A percentile compares a stretch with the other conserved stretches of the same genome.
phyloP scores from a whole-genome alignment of 163 green algal species.

The Scenedesmus sp. region DNA sequence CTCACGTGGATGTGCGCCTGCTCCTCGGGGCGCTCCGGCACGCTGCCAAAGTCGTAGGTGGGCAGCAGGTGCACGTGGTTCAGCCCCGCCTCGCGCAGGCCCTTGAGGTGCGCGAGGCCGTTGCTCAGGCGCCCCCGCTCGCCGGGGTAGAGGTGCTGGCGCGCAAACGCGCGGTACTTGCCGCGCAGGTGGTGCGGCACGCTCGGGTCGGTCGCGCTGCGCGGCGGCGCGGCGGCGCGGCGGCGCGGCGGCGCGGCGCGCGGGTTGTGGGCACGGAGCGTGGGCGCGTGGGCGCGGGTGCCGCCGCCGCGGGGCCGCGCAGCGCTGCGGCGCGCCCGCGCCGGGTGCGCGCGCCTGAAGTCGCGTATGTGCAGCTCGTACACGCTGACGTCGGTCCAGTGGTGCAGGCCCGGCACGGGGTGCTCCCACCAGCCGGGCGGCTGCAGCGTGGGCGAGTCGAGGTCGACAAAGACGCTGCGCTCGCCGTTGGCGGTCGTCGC shows the following conservation, averaged over 20 bases:
- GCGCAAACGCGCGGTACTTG: constrained; percentile 85
- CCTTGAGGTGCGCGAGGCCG: constrained; percentile 72
- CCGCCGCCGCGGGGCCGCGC: too few relatives aligned
- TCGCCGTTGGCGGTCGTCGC: constrained; percentile 81
- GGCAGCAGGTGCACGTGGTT: constrained; percentile 92
- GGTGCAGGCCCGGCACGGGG: constrained; percentile 44
- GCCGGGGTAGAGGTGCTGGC: constrained; percentile 40
- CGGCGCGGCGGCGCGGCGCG: neutral
- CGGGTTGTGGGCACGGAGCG: too few relatives aligned
- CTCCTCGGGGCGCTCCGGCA: constrained; percentile 80
- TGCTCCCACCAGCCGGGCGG: constrained; percentile 62
- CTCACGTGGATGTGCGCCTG: constrained; percentile 59
- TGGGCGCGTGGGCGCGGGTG: too few relatives aligned
- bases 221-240: neutral
- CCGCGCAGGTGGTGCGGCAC: constrained; percentile 70
- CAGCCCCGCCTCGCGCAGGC: constrained; percentile 74
- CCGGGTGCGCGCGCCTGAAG: constrained; percentile 31
- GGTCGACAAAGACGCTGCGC: constrained; percentile 68
- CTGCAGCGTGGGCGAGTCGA: constrained; percentile 45
- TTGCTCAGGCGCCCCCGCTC: constrained; percentile 27
- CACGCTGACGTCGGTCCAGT: constrained; percentile 81
- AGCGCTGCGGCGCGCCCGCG: too few relatives aligned
- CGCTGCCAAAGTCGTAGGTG: constrained; percentile 84
- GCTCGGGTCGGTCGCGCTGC: constrained; percentile 63
- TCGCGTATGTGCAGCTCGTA: constrained; percentile 76